Evolutionary conservation across 305 asterid genomes (phyloP), one percentile per base, ranked within the genome.

Genomic region (Fraxinus nigra): DNA sequence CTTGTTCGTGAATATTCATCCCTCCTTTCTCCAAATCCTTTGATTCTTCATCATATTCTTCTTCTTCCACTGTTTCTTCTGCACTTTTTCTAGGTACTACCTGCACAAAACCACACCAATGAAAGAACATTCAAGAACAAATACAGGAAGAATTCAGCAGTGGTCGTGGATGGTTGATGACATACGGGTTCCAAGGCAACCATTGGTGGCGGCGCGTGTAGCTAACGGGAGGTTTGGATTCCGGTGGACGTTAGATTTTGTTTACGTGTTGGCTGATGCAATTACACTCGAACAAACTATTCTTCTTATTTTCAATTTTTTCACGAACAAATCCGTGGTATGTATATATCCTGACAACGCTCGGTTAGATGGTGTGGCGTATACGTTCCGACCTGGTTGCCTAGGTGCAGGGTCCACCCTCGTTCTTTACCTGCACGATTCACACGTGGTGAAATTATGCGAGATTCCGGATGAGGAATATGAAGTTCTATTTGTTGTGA

Each of bases 1-100:
- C 67, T 69, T 65, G 3, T 79, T 84, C 92, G 75, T 83, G 76
- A 82, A 61, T 78, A 76, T 85, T 88, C 83, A 61, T 78, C 73
- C 85, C 92, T 1, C 97, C 98, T 86, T 79, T 93, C 87, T 95
- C 98, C 84, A 93, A 88, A 91, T 93, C 98, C 83, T 54, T 82
- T 83, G 80, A 34, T 79, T 84, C 90, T 76, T 46, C 87, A 3
- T 67, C 87, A 18, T 59, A 43, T 61, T 80, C 72, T 69, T 82
- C 54, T 54, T 80, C 72, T 69, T 82, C 67, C 14, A 35, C 46
- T 33, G 10, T 63, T 80, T 65, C 85, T 80, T 54, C 90, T n/a
- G 79, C 94, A 67, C 85, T 84, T 76, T 86, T 87, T 79, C 86
- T 85, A 80, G 84, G 85, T 65, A 78, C 81, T 9, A 43, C 89